Evolutionary conservation across 768 basidiomycete genomes (phyloP).

Genomic region (Agrocybe praecox): DNA sequence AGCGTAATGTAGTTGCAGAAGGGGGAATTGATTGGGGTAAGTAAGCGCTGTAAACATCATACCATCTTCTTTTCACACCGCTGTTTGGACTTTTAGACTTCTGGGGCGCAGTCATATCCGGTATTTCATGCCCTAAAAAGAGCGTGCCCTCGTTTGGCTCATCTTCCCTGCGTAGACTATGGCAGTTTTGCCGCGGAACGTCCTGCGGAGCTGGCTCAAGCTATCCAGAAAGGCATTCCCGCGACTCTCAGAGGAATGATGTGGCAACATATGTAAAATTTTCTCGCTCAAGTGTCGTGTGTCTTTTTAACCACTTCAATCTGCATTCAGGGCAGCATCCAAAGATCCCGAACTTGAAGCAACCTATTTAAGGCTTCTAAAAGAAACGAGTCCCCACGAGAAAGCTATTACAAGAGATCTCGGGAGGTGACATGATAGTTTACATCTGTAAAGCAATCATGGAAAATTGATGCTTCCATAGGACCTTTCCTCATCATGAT

Average conservation of each 20-base stretch:
- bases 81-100: slow-evolving; percentile 57
- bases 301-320: background rate
- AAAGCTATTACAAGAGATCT: slow-evolving; percentile 94
- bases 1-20: slow-evolving; percentile 35
- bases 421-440: slow-evolving; percentile 59
- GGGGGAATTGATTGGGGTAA: slow-evolving; percentile 77
- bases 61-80: background rate
- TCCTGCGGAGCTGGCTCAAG: slow-evolving; percentile 79
- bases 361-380: slow-evolving; percentile 79
- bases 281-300: slow-evolving; percentile 6
- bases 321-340: slow-evolving; percentile 74
- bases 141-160: background rate
- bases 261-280: slow-evolving; percentile 88
- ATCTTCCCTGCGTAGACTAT: slow-evolving; percentile 65
- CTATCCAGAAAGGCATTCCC: slow-evolving; percentile 93
- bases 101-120: slow-evolving; percentile 94
- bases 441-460: slow-evolving; percentile 11
- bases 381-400: slow-evolving; percentile 85
- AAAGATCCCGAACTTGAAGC: slow-evolving; percentile 88
- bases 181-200: slow-evolving; percentile 81
- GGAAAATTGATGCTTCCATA: slow-evolving; percentile 25
- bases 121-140: slow-evolving; percentile 32
- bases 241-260: slow-evolving; percentile 88
- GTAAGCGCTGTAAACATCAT: slow-evolving; percentile 18
- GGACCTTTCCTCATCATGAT: slow-evolving; percentile 96